phyloP scores from a whole-genome alignment of 805 yeast genomes.

The Trichomonascus vanleenenianus region DNA sequence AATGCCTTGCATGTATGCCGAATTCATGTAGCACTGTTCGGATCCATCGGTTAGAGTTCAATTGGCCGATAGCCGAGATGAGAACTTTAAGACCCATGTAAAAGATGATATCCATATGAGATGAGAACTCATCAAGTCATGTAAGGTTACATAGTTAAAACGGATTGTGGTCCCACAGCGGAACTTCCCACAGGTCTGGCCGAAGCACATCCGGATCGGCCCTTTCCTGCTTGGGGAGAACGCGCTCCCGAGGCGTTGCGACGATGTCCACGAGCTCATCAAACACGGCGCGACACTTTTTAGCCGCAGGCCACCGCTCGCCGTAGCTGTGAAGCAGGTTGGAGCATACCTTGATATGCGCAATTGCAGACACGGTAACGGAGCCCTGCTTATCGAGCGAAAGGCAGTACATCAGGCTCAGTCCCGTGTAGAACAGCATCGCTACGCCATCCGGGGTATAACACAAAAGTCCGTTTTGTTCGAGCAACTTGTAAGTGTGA shows the following conservation, averaged over 20 bases:
- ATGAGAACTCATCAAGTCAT: too few relatives aligned
- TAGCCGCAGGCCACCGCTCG: slow-evolving; percentile 9
- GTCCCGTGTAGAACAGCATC: slow-evolving; percentile 9
- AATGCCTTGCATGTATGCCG: too few relatives aligned
- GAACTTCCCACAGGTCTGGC: neutral
- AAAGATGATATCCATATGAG: too few relatives aligned
- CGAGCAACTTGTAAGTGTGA: slow-evolving; percentile 7
- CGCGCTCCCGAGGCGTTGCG: too few relatives aligned
- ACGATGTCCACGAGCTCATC: slow-evolving; percentile 5
- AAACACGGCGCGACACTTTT: slow-evolving; percentile 6
- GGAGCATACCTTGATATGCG: slow-evolving; percentile 6
- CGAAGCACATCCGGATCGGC: too few relatives aligned
- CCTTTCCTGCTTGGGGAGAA: too few relatives aligned
- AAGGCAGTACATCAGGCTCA: slow-evolving; percentile 7
- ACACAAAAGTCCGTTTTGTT: slow-evolving; percentile 1
- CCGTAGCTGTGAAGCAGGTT: slow-evolving; percentile 6
- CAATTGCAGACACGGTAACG: slow-evolving; percentile 1
- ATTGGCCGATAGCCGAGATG: neutral
- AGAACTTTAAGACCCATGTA: too few relatives aligned
- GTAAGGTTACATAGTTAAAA: too few relatives aligned
- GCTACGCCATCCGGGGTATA: slow-evolving; percentile 8
- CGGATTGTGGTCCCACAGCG: neutral
- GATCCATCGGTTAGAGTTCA: neutral
- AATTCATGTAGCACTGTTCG: too few relatives aligned
- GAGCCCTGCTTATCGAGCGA: slow-evolving; percentile 9